phyloP scores from a whole-genome alignment of 1,284 basidiomycete species.

The Bjerkandera adusta region DNA sequence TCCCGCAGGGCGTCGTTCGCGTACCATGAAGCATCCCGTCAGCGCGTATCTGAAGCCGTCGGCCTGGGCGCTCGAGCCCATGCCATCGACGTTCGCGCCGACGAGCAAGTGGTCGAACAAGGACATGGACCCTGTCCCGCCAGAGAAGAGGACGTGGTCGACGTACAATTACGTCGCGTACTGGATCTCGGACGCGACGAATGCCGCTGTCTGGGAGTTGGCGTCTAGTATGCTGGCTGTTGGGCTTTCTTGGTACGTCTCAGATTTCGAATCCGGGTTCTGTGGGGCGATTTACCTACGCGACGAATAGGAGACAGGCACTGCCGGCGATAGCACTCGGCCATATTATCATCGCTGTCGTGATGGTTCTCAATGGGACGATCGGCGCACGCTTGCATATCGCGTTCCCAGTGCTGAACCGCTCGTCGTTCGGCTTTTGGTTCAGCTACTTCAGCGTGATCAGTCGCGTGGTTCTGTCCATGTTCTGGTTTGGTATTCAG shows the following conservation, averaged over 20 bases:
- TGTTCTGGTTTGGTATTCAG: conserved; percentile 73
- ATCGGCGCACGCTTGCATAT: conserved; percentile 69
- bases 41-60: conserved; percentile 24
- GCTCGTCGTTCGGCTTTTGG: conserved; percentile 80
- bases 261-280: background rate
- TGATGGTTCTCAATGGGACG: conserved; percentile 67
- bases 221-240: conserved; percentile 63
- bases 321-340: conserved; percentile 63
- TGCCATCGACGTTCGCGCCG: conserved; percentile 50
- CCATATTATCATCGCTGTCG: conserved; percentile 53
- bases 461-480: conserved; percentile 68
- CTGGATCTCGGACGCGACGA: conserved; percentile 64
- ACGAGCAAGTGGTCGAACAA: conserved; percentile 62
- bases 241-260: conserved; percentile 57
- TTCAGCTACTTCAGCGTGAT: conserved; percentile 77
- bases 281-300: background rate
- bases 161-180: conserved; percentile 60
- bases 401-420: conserved; percentile 70
- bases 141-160: conserved; percentile 56
- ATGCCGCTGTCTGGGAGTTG: conserved; percentile 44
- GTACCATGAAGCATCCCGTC: background rate
- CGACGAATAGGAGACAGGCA: conserved; percentile 61
- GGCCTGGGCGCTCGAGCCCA: conserved; percentile 47
- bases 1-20: no score
- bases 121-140: conserved; percentile 73